Percentiles rank a stretch among this genome's conserved stretches.
These are phyloP conservation scores for Amoebophrya sp. DNA, from an alignment of 169 alveolate species.

Conservation along the genomic window DNA sequence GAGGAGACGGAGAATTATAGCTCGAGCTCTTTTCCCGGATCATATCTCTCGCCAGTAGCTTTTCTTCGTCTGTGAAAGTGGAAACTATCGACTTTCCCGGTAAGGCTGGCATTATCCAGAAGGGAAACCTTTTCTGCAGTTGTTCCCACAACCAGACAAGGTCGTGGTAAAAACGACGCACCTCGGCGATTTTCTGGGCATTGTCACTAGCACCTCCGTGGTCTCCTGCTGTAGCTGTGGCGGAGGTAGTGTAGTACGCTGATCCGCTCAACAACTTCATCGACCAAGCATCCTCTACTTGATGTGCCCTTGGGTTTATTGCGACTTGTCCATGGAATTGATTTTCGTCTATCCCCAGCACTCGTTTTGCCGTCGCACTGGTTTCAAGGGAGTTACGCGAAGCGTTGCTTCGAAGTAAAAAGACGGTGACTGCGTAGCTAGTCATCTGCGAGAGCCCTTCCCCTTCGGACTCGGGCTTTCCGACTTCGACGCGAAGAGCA, in stretches of 20 bases:
- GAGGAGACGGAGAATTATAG: not conserved
- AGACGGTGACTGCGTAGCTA: not conserved
- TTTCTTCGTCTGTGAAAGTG: not conserved
- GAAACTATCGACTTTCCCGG: not conserved
- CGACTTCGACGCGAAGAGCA: not conserved
- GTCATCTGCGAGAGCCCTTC: not conserved
- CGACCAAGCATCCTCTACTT: too few relatives aligned
- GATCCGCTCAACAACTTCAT: too few relatives aligned
- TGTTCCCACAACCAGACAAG: not conserved
- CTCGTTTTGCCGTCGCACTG: too few relatives aligned
- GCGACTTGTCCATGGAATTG: too few relatives aligned
- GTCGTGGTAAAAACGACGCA: not conserved
- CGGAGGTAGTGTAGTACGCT: too few relatives aligned
- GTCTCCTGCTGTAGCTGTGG: too few relatives aligned
- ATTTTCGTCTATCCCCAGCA: too few relatives aligned
- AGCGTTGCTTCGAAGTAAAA: not conserved
- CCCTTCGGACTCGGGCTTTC: not conserved
- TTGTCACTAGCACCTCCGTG: too few relatives aligned
- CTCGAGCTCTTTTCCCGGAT: not conserved
- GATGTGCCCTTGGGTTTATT: too few relatives aligned
- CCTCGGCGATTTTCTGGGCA: not conserved
- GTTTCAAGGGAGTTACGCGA: too few relatives aligned
- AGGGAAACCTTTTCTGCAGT: not conserved
- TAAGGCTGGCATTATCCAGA: not conserved
- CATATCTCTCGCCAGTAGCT: not conserved